Conservation (phyloP, 2,329 filamentous ascomycete genomes). For the Graphilbum sp. region DNA sequence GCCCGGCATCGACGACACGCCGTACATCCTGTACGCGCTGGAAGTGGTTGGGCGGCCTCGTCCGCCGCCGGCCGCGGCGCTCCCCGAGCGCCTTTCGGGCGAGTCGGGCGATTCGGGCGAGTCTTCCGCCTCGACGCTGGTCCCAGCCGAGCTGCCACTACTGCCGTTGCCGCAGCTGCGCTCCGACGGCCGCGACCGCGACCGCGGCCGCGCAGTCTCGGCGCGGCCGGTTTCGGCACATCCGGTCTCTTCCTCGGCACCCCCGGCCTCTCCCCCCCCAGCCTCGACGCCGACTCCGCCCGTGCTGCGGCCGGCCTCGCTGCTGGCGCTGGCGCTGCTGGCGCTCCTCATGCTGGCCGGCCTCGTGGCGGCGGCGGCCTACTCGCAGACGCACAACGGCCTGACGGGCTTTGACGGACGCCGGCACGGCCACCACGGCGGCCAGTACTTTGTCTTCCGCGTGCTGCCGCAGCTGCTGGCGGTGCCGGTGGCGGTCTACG, state of each 20-base stretch:
- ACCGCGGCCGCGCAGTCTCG: background rate
- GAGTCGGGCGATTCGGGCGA: no score
- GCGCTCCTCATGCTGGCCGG: conserved; percentile 55
- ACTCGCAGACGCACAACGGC: conserved; percentile 41
- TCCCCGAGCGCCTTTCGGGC: no score
- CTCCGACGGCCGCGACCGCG: no score
- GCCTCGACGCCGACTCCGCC: conserved; percentile 39
- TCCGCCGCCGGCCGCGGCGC: no score
- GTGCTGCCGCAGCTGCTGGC: conserved; percentile 70
- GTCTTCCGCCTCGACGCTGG: no score
- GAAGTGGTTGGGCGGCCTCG: no score
- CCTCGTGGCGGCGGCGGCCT: conserved; percentile 57
- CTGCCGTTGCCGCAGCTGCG: conserved; percentile 18
- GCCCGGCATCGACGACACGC: conserved; percentile 68
- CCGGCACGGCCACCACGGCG: conserved; percentile 46
- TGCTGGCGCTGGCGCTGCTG: conserved; percentile 42
- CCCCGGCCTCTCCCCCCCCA: conserved; percentile 3
- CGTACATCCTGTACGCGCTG: conserved; percentile 79
- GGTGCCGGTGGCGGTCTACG: conserved; percentile 55
- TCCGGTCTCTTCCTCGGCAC: no score
- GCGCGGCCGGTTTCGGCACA: no score
- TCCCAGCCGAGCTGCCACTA: background rate
- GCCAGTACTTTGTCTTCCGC: conserved; percentile 70
- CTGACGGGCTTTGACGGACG: conserved; percentile 59
- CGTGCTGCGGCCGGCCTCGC: conserved; percentile 50